These are phyloP conservation scores for Ogataea wickerhamii DNA, from an alignment of 805 yeast genomes.

Conservation along the genomic window DNA sequence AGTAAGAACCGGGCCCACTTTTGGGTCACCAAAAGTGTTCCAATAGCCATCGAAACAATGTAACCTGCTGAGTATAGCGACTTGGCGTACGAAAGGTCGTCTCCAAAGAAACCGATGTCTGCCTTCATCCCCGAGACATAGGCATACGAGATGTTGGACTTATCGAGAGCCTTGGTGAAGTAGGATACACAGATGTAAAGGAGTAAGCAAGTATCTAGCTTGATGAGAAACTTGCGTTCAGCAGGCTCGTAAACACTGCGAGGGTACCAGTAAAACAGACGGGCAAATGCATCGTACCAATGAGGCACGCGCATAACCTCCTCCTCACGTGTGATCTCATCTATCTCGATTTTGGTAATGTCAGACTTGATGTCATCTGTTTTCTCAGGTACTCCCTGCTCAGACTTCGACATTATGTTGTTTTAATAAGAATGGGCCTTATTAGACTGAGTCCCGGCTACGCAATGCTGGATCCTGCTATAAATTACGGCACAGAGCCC, in stretches of 20 bases:
- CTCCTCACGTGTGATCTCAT: constrained; percentile 30
- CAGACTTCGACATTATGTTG: no score
- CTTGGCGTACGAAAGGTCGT: constrained; percentile 33
- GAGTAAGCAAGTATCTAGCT: constrained; percentile 52
- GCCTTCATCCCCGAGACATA: constrained; percentile 62
- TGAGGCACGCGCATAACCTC: constrained; percentile 32
- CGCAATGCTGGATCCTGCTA: no score
- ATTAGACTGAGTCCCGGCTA: no score
- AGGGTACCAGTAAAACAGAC: constrained; percentile 45
- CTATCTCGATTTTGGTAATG: constrained; percentile 7
- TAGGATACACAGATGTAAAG: constrained; percentile 48
- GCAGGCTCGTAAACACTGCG: constrained; percentile 12
- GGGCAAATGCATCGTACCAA: constrained; percentile 58
- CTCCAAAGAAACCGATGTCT: constrained; percentile 53
- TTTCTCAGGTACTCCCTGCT: background rate
- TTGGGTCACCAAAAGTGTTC: constrained; percentile 23
- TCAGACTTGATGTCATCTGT: constrained; percentile 5
- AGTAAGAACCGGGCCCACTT: constrained; percentile 23
- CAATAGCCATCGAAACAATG: constrained; percentile 26
- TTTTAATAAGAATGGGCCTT: no score
- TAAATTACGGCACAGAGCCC: no score
- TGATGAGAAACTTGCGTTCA: constrained; percentile 44
- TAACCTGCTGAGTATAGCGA: constrained; percentile 37
- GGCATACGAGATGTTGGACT: constrained; percentile 59
- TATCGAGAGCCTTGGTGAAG: constrained; percentile 68